phyloP scores from a whole-genome alignment of 371 early-diverging fungal genomes.

The Capniomyces stellatus region DNA sequence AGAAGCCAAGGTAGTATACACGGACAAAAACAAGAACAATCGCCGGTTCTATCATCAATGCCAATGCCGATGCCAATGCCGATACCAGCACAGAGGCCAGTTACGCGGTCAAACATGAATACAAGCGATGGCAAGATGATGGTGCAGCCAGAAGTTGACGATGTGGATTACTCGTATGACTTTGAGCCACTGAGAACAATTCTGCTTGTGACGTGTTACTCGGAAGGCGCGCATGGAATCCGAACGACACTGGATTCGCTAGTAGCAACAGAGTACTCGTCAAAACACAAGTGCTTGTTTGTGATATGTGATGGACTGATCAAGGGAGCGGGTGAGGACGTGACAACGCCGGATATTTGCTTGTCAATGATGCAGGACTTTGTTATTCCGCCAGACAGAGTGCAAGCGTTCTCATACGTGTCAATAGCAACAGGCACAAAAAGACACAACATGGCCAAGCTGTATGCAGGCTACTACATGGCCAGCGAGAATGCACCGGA shows the following conservation, averaged over 20 bases:
- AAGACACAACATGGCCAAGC: slow-evolving; percentile 90
- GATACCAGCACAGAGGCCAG: too few relatives aligned
- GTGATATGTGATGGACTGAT: slow-evolving; percentile 80
- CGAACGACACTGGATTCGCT: slow-evolving; percentile 90
- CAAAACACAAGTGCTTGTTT: slow-evolving; percentile 75
- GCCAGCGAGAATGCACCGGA: slow-evolving; percentile 38
- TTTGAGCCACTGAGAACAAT: slow-evolving; percentile 52
- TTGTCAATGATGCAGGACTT: slow-evolving; percentile 66
- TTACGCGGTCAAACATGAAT: too few relatives aligned
- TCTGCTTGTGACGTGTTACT: slow-evolving; percentile 72
- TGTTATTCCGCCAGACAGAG: slow-evolving; percentile 39
- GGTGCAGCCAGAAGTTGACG: too few relatives aligned
- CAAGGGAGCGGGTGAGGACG: slow-evolving; percentile 51
- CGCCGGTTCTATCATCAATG: too few relatives aligned
- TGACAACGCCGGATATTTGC: slow-evolving; percentile 65
- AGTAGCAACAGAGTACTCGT: slow-evolving; percentile 76
- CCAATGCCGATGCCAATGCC: too few relatives aligned
- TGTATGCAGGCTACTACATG: slow-evolving; percentile 74
- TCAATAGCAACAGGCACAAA: slow-evolving; percentile 85
- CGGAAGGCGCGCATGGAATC: slow-evolving; percentile 77
- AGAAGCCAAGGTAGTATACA: not conserved
- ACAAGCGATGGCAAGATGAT: too few relatives aligned
- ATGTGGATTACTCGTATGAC: too few relatives aligned
- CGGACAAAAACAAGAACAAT: too few relatives aligned
- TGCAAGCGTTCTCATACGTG: slow-evolving; percentile 60